Evolutionary conservation across 192 early-diverging fungal genomes (phyloP), one percentile per base, ranked within the genome.

Genomic region (Phlyctochytrium arcticum): DNA sequence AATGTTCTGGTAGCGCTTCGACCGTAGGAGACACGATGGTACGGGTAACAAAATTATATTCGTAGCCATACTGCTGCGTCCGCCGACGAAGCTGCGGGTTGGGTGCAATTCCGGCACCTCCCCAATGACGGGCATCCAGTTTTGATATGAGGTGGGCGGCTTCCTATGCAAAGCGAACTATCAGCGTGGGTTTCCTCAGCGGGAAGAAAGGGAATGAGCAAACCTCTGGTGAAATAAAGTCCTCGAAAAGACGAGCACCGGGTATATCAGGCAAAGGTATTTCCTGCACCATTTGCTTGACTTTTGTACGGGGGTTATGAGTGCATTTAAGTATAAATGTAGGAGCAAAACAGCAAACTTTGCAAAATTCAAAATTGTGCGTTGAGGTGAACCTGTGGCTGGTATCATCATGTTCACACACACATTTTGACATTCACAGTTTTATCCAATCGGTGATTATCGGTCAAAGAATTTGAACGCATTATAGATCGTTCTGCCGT

Each of bases 21-120:
- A 83, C 72, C n/a, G n/a, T n/a, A 31, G 82, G 61, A 26, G 80
- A 56, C 15, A 80, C 73, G 10, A 87, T 63, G 23, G 71, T 75
- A 49, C 86, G 85, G 2, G 57, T 58, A 33, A 46, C 17, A 30
- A 70, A 73, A 5, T 54, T 53, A 54, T 88, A 90, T 15, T 80
- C 61, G 50, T 80, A 69, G 3, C 88, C 88, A 65, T 85, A 88
- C 53, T 88, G 87, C 60, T 87, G 85, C 6, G 87, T 87, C 26
- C 88, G 68, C 49, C 88, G 63, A 39, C 77, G 79, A 63, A 90
- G 69, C 64, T 90, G 87, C 50, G 85, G 63, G 81, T 89, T 37
- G 79, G 87, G 34, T 77, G 60, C 39, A 12, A 72, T 63, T 3
- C 87, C 87, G 37, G 66, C 36, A 23, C 87, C 87, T 3, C 72